Base-by-base conservation (phyloP, 371 early-diverging fungal genomes). In the Mucor velutinosus region DNA sequence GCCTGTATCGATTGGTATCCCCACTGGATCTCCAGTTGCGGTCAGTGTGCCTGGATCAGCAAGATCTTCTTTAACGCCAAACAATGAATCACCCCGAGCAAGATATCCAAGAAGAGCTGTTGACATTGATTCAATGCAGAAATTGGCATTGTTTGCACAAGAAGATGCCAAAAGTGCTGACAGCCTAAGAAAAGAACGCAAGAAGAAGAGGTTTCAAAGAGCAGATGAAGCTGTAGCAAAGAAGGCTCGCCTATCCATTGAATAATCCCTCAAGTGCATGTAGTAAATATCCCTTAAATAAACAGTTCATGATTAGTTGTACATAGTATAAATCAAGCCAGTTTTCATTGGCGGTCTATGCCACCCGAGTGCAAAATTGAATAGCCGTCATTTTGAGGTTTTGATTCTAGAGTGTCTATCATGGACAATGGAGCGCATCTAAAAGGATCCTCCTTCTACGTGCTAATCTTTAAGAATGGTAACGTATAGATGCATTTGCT, bases 381-480 rank as follows among this genome's bases (percentile, higher is more conserved):
- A 30, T 27, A 11, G 17, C 57, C 57, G 57, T 33, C 60, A 39
- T 35, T 27, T 41, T 41, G 14, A 25, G 39, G 5, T 23, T 14
- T 8, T 33, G 29, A 14, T 11, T 10, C 3, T 30, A 6, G 62
- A 32, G 51, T 62, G 49, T 62, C 32, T 32, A 21, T 23, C 23
- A 41, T 60, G 29, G 35, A 25, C 39, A 30, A 29, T 30, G 12
- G 61, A 32, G 30, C 53, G 64, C 64, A 55, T 37, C 25, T 37
- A 30, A 27, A 17, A 25, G 37, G 15, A 63, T 55, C 64, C 64
- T 63, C 64, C 64, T 63, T 63, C 64, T 63, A 63, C 64, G 64
- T 63, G 55, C 64, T 63, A 63, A 63, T 63, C 64, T 63, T 49
- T 63, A 63, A 63, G 64, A 63, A 63, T 63, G 64, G 64, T 63